Base-by-base conservation (phyloP, 495 filamentous ascomycete species). In the Lasiosphaeria hispida region DNA sequence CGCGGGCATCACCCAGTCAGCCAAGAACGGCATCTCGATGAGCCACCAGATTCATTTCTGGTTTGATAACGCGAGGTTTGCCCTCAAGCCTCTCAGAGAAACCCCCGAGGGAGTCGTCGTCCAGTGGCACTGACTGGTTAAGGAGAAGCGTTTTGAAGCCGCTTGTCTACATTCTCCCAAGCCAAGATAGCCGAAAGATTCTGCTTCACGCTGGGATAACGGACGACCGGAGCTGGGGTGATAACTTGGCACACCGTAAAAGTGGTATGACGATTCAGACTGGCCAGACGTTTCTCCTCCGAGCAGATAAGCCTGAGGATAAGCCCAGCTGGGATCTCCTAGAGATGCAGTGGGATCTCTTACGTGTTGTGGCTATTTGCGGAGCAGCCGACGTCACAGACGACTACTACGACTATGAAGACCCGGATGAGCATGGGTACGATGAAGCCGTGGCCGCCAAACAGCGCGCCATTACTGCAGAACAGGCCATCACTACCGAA, bases 41-140 rank as follows among this genome's bases (percentile, higher is more conserved):
- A 50, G 23, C 43, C 50, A 54, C 51, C 58, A 37, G 43, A 54
- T 11, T 5, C 23, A 30, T 30, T 30, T 30, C 23, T 30, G 23
- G 23, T 30, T 30, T 5, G 2, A 30, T 30, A 42, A 60, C 37
- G 51, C 58, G 1, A 38, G 51, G 42, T 43, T 60, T 35, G 50
- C 58, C 23, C 14, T 60, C 1, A 60, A 60, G 43, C 58, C 58
- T 55, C 58, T 60, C 34, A 7, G 58, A 14, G 15, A 60, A 39
- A 55, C 44, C 4, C 2, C 49, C 6, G 35, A 55, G 3, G 58
- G 33, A 37, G 44, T 60, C 13, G 50, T 60, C 15, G 51, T 60
- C 1, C 58, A 60, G 33, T 60, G 58, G 58, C 58, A 60, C 35
- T 60, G 51, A 60, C 35, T 60, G 51, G 58, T 44, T 60, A 2